These are phyloP conservation scores for Bolboschoenus planiculmis DNA, from an alignment of 176 grass and related monocot species.

Conservation along the genomic window DNA sequence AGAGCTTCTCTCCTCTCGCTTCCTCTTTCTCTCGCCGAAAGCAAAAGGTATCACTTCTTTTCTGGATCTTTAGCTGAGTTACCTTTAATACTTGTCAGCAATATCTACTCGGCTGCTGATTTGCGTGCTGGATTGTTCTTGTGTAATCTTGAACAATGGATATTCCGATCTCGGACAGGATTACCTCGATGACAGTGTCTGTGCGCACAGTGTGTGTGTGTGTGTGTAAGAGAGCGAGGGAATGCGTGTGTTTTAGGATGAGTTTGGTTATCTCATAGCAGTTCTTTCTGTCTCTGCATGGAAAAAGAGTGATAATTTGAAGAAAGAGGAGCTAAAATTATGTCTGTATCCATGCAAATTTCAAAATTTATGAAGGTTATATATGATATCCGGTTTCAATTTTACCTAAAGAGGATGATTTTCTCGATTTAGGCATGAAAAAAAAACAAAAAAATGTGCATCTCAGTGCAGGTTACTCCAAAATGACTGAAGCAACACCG, in stretches of 20 bases:
- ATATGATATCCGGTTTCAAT: background rate
- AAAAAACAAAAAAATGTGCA: background rate
- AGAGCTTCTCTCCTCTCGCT: background rate
- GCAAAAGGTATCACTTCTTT: constrained; percentile 15
- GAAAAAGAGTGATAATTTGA: background rate
- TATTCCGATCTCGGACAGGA: background rate
- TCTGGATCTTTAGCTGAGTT: no score
- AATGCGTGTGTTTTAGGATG: background rate
- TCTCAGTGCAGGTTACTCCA: constrained; percentile 40
- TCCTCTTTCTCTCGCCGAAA: background rate
- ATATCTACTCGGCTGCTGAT: no score
- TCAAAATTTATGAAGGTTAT: background rate
- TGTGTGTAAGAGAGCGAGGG: no score
- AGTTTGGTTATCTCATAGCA: background rate
- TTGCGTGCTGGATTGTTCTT: background rate
- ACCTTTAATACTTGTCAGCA: no score
- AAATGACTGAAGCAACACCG: constrained; percentile 26
- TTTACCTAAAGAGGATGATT: background rate
- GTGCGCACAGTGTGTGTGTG: no score
- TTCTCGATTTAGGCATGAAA: background rate
- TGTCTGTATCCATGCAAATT: background rate
- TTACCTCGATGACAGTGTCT: no score
- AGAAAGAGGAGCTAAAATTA: background rate
- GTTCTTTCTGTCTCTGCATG: background rate
- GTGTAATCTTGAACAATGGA: background rate